These are phyloP conservation scores for Ceratopteris richardii DNA, from an alignment of 75 land plant genomes.

Conservation along the genomic window DNA sequence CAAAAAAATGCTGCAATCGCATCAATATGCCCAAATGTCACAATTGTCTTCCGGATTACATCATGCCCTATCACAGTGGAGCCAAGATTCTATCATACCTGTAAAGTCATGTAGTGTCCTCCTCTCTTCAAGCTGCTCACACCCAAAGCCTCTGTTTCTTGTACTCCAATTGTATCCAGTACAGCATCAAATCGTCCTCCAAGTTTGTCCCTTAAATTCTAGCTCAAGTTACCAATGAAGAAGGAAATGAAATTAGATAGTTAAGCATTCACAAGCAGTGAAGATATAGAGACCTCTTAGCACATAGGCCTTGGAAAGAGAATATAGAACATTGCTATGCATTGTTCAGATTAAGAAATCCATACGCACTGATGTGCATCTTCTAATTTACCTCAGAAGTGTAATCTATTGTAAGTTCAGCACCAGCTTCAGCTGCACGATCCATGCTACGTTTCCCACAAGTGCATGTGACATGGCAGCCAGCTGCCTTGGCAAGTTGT, in stretches of 20 bases:
- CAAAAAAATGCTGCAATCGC: no score
- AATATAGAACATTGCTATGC: no score
- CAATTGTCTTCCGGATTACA: no score
- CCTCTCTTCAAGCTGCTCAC: slow-evolving; percentile 66
- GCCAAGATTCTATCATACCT: slow-evolving; percentile 36
- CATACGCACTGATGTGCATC: no score
- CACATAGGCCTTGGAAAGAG: no score
- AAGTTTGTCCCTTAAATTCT: slow-evolving; percentile 54
- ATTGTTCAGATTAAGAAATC: no score
- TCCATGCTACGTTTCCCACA: slow-evolving; percentile 78
- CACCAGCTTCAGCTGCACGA: slow-evolving; percentile 64
- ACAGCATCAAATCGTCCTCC: slow-evolving; percentile 84
- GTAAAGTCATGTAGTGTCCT: slow-evolving; percentile 91
- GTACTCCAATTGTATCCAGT: slow-evolving; percentile 78
- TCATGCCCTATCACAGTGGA: no score
- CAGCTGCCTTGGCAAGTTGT: slow-evolving; percentile 67
- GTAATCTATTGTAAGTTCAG: slow-evolving; percentile 82
- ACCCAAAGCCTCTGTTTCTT: slow-evolving; percentile 79
- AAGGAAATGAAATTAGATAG: no score
- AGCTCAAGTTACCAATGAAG: no score
- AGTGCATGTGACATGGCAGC: slow-evolving; percentile 66
- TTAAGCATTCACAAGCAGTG: no score
- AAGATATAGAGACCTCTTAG: no score
- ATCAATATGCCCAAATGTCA: no score
- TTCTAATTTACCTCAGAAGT: slow-evolving; percentile 74